Evolutionary conservation across 2,329 filamentous ascomycete genomes (phyloP), one percentile per base, ranked within the genome.

Genomic region (Colletotrichum sojae): DNA sequence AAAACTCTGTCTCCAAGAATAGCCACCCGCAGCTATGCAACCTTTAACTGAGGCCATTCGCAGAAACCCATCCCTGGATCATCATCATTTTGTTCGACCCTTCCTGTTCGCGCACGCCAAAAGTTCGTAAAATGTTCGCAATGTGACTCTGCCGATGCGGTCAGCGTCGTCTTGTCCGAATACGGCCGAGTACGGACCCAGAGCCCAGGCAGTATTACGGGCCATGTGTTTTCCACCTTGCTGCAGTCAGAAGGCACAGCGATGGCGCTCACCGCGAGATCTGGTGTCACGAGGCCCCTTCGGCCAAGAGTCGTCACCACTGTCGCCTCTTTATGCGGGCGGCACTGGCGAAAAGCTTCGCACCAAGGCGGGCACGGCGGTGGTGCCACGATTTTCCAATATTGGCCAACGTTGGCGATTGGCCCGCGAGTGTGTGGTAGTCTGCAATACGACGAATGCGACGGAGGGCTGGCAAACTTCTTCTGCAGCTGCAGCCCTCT

Each of bases 201-300:
- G 55, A 43, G 27, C 49, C 40, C 59, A 3, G 22, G 20, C 16
- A 69, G 49, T 22, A n/a, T n/a, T n/a, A 49, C 63, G 55, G 51
- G 31, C 51, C 43, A 66, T 2, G 15, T n/a, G 62, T 56, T 61
- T 65, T 18, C 45, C 56, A 45, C 43, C 45, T 49, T 15, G 8
- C 51, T 69, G 66, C 62, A 8, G 43, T 31, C 54, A 52, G 54
- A 62, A 46, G 66, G 55, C 62, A 66, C 62, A 55, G 66, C 40
- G 5, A 65, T 59, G 46, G 15, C n/a, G 49, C 48, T 49, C 65
- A 39, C 31, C 49, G 55, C 49, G 27, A 60, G 43, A 60, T 69
- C 66, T 66, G 10, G 43, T 56, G 66, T 52, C 62, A 66, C 54
- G 31, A 59, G 66, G 60, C 39, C 12, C 12, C n/a, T 10, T 55